These are phyloP conservation scores for Penicillium odoratum DNA, from an alignment of 495 filamentous ascomycete species.

Conservation along the genomic window DNA sequence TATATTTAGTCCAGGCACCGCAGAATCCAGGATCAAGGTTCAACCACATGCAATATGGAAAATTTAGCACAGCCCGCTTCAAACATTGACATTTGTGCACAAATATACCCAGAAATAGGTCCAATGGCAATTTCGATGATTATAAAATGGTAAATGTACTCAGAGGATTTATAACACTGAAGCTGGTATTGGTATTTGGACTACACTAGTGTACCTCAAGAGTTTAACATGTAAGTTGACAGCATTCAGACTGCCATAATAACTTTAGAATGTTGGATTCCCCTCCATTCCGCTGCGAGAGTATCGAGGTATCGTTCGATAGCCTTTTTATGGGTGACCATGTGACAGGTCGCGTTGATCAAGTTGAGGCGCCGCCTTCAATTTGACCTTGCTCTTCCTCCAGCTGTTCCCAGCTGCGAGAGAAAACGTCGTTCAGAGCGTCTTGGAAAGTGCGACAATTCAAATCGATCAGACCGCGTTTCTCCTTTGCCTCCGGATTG, in stretches of 20 bases:
- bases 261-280: background rate
- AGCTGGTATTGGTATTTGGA: background rate
- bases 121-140: no score
- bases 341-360: background rate
- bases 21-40: background rate
- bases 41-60: no score
- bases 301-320: background rate
- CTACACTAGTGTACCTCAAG: background rate
- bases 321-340: background rate
- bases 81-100: no score
- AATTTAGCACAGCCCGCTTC: no score
- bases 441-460: conserved; percentile 62
- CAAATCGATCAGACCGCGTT: conserved; percentile 60
- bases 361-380: background rate
- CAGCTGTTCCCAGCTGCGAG: conserved; percentile 45
- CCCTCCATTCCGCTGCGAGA: background rate
- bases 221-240: background rate
- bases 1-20: background rate
- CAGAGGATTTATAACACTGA: background rate
- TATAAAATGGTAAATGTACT: no score
- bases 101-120: no score
- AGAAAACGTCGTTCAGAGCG: conserved; percentile 58
- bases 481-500: conserved; percentile 57
- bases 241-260: background rate
- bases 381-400: background rate